Base-by-base conservation (phyloP, 345 rosid species). In the Eucalyptus curtisii region DNA sequence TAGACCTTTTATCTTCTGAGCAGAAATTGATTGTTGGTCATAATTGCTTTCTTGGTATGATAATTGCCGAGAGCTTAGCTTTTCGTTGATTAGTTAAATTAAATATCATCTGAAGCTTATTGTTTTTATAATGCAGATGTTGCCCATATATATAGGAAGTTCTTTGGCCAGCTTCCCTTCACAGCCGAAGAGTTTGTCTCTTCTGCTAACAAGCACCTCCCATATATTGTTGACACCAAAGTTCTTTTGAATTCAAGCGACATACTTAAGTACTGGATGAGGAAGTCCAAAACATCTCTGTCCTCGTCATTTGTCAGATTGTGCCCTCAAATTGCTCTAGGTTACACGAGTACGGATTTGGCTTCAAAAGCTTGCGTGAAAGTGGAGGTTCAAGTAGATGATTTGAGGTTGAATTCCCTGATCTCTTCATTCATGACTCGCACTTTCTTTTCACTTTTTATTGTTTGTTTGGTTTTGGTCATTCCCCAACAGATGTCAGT, bases 11-110 rank as follows among this genome's bases (percentile, higher is more conserved):
- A 91, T 93, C 99, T 87, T 95, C 97, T 2, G 97, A 94, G 89
- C 52, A 94, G 89, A 98, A 96, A 96, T 94, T 96, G 92, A 94
- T 98, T 68, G 95, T 98, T 85, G 99, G 99, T 90, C 99, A 98
- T 90, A 97, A 98, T 92, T 98, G 99, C 90, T 93, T 98, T 92
- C 93, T 98, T 31, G 99, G 99, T 97, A 94, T 86, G 92, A 88
- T 79, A 90, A 64, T 76, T 37, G 85, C 27, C 4, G 20, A 90
- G 86, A n/a, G 49, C 84, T 76, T 76, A 40, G 7, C 47, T 76
- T 76, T 40, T 44, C 7, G 5, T 40, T 76, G 47, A 40, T 76
- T 76, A 11, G 16, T 76, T 40, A 76, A 37, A 76, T 76, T 11
- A 76, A 40, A 20, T 76, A 6, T 37, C 84, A 76, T 40, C 84